Evolutionary conservation across 805 yeast species (phyloP).

Genomic region (Ogataea angusta): DNA sequence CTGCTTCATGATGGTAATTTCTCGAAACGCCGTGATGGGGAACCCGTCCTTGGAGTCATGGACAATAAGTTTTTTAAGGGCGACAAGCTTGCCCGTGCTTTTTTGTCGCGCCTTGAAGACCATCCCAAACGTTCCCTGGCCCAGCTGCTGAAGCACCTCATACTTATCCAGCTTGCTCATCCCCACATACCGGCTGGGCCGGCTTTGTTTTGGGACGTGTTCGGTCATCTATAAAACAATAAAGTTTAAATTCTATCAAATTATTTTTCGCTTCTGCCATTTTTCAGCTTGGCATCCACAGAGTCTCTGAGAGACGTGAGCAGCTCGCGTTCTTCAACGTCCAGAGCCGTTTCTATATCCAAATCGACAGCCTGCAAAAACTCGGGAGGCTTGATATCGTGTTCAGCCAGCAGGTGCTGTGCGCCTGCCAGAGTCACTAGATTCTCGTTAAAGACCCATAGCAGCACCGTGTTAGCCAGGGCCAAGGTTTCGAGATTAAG

Average conservation of each 20-base stretch:
- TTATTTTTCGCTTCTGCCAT: constrained; percentile 9
- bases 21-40: constrained; percentile 94
- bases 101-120: constrained; percentile 73
- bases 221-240: constrained; percentile 4
- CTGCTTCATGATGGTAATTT: constrained; percentile 74
- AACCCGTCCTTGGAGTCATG: constrained; percentile 78
- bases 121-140: constrained; percentile 87
- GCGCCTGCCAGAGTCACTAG: constrained; percentile 1
- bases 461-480: constrained; percentile 2
- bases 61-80: constrained; percentile 80
- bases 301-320: background rate
- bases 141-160: constrained; percentile 44
- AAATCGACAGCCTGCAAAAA: background rate
- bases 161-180: constrained; percentile 34
- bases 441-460: constrained; percentile 12
- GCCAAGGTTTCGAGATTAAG: constrained; percentile 1
- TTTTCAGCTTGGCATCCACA: background rate
- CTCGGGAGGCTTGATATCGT: background rate
- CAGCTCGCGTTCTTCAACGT: constrained; percentile 1
- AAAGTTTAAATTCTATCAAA: background rate
- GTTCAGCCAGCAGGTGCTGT: background rate
- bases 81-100: constrained; percentile 62
- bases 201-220: constrained; percentile 2
- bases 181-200: constrained; percentile 20
- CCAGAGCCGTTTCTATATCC: background rate